phyloP scores from a whole-genome alignment of 345 rosid genomes.

The Camelina laxa region DNA sequence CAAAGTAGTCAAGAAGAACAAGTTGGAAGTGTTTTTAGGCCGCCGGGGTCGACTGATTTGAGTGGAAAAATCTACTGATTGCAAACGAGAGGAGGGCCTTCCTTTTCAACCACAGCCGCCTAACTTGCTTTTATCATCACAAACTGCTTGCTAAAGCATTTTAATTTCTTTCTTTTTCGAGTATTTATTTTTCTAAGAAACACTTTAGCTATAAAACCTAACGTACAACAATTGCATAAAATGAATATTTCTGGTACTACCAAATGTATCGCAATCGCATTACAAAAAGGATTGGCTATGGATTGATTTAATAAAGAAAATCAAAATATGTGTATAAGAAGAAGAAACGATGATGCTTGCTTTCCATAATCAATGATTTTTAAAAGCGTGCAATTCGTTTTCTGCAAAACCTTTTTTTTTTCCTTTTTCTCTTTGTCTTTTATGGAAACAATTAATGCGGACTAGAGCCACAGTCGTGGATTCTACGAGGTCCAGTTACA shows the following conservation, averaged over 20 bases:
- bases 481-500: slow-evolving; percentile 47
- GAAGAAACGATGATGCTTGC: slow-evolving; percentile 35
- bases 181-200: background rate
- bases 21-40: slow-evolving; percentile 34
- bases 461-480: slow-evolving; percentile 44
- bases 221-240: background rate
- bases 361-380: slow-evolving; percentile 5
- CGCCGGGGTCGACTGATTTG: slow-evolving; percentile 6
- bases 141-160: background rate
- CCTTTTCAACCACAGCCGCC: slow-evolving; percentile 41
- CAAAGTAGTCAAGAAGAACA: slow-evolving; percentile 23
- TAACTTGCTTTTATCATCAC: slow-evolving; percentile 1
- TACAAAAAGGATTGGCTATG: slow-evolving; percentile 27
- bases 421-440: slow-evolving; percentile 8
- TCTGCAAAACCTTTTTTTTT: background rate
- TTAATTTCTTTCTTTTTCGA: background rate
- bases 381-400: slow-evolving; percentile 26
- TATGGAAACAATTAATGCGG: slow-evolving; percentile 36
- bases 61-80: slow-evolving; percentile 36
- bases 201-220: background rate
- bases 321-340: background rate
- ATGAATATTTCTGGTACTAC: background rate
- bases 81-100: slow-evolving; percentile 42
- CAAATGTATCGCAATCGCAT: slow-evolving; percentile 2
- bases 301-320: background rate